These are phyloP conservation scores for Mycena venus DNA, from an alignment of 768 basidiomycete genomes.

Conservation along the genomic window DNA sequence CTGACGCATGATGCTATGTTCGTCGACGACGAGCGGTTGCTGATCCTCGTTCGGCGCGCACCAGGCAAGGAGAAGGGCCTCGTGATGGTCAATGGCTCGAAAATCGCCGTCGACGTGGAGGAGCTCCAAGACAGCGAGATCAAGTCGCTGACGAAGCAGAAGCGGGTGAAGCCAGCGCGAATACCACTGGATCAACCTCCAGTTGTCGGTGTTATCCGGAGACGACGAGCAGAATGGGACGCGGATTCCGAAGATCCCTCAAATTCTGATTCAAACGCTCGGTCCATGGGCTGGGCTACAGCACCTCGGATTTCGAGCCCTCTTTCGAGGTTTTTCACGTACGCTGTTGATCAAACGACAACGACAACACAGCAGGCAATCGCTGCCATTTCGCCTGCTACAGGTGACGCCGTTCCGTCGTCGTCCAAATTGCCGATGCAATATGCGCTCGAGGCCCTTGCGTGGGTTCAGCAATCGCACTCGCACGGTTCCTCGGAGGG, in stretches of 20 bases:
- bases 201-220: constrained; percentile 78
- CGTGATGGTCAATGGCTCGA: constrained; percentile 92
- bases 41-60: constrained; percentile 81
- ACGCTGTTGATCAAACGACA: constrained; percentile 80
- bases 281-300: constrained; percentile 61
- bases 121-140: constrained; percentile 90
- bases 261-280: constrained; percentile 30
- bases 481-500: constrained; percentile 65
- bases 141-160: constrained; percentile 84
- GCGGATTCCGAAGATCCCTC: constrained; percentile 56
- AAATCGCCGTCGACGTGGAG: constrained; percentile 87
- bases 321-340: constrained; percentile 78
- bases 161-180: constrained; percentile 86
- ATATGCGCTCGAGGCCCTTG: constrained; percentile 84
- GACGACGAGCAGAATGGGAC: constrained; percentile 81
- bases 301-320: constrained; percentile 80
- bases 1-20: constrained; percentile 88
- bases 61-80: constrained; percentile 84
- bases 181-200: constrained; percentile 96
- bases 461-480: constrained; percentile 84
- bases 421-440: constrained; percentile 80
- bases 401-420: constrained; percentile 57
- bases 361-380: constrained; percentile 83
- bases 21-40: constrained; percentile 81
- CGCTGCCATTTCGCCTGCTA: constrained; percentile 77